phyloP scores from a whole-genome alignment of 2,329 filamentous ascomycete genomes.

The Aspergillus niger region DNA sequence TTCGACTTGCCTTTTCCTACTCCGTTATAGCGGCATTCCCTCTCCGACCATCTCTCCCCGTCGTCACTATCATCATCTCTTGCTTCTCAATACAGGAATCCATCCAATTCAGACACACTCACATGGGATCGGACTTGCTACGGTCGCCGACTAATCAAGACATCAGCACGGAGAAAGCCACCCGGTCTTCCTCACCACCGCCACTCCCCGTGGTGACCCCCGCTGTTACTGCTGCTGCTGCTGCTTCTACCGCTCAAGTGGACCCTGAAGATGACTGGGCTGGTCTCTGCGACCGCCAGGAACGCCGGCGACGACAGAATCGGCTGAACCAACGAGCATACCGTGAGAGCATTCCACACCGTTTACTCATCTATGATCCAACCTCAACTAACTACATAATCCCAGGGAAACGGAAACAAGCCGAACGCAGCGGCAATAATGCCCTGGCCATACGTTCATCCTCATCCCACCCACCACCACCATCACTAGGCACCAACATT shows the following conservation, averaged over 20 bases:
- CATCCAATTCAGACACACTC: not conserved
- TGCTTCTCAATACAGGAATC: not conserved
- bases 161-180: not conserved
- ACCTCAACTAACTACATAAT: not conserved
- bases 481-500: not conserved
- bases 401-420: constrained; percentile 27
- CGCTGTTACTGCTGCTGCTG: not conserved
- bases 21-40: not conserved
- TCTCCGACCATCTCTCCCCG: not conserved
- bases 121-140: constrained; percentile 3
- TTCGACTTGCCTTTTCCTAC: not conserved
- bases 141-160: not conserved
- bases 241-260: not conserved
- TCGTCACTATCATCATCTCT: not conserved
- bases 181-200: not conserved
- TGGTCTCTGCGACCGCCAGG: constrained; percentile 28
- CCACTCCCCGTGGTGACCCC: not conserved
- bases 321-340: constrained; percentile 35
- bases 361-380: not conserved
- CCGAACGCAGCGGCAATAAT: constrained; percentile 7
- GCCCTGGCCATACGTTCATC: not conserved
- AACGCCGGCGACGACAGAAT: constrained; percentile 34
- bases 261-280: constrained; percentile 27
- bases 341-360: constrained; percentile 20
- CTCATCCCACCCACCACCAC: not conserved